phyloP scores from a whole-genome alignment of 176 grass and related monocot species.

The Zea luxurians region DNA sequence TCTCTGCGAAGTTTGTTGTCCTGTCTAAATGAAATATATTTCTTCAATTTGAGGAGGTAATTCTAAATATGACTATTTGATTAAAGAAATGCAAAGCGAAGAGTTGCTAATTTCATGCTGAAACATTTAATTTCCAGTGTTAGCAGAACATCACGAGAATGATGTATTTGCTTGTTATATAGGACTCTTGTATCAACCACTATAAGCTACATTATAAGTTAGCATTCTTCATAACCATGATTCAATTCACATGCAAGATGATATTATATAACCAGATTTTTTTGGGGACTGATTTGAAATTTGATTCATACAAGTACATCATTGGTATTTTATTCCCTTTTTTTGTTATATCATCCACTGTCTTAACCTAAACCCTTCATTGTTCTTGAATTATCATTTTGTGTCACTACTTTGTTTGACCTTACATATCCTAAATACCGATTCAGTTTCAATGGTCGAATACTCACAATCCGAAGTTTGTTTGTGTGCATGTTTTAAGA shows the following conservation, averaged over 20 bases:
- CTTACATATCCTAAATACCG: no score
- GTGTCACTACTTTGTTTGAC: constrained; percentile 3
- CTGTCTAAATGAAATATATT: constrained; percentile 85
- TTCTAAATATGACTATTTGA: no score
- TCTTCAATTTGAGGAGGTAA: constrained; percentile 99
- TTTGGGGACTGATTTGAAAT: background rate
- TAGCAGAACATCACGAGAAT: no score
- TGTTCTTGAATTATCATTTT: constrained; percentile 3
- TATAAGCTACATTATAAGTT: constrained; percentile 2
- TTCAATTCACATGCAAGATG: constrained; percentile 21
- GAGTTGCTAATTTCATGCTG: no score
- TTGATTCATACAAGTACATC: no score
- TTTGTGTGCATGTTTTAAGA: no score
- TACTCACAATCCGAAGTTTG: no score
- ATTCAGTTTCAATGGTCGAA: no score
- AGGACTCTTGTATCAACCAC: background rate
- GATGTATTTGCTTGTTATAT: background rate
- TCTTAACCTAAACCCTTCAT: background rate
- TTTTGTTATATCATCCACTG: background rate
- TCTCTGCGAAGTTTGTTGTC: constrained; percentile 86
- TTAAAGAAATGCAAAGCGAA: no score
- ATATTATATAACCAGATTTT: background rate
- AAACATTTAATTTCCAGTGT: background rate
- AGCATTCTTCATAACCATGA: constrained; percentile 16
- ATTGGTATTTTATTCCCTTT: background rate